Evolutionary conservation across 2,329 filamentous ascomycete species (phyloP).

Genomic region (Claviceps spartinae): DNA sequence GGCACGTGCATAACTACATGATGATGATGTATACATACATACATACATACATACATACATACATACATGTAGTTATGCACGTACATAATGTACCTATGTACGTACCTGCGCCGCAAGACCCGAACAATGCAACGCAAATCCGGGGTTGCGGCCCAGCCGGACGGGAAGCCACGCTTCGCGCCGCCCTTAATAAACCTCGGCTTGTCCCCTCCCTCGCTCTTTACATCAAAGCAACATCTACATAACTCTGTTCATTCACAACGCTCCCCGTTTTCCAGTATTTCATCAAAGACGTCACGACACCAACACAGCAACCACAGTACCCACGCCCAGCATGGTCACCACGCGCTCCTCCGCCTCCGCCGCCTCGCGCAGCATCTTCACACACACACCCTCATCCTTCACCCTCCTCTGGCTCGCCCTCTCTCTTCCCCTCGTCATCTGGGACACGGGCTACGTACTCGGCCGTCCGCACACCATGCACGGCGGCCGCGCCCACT

Average conservation of each 20-base stretch:
- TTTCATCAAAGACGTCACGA: neutral
- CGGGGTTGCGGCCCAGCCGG: no score
- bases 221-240: neutral
- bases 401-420: slow-evolving; percentile 54
- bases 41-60: no score
- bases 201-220: neutral
- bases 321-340: slow-evolving; percentile 17
- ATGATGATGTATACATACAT: no score
- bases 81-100: no score
- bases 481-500: slow-evolving; percentile 60
- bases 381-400: slow-evolving; percentile 30
- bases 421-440: slow-evolving; percentile 62
- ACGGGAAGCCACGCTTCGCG: no score
- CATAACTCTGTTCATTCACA: neutral
- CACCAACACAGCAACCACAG: no score
- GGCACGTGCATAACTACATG: no score
- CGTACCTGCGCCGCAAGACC: no score
- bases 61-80: no score
- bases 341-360: slow-evolving; percentile 22
- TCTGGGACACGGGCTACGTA: slow-evolving; percentile 73
- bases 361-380: slow-evolving; percentile 3
- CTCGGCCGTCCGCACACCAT: slow-evolving; percentile 69
- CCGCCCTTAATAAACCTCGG: no score
- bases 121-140: no score
- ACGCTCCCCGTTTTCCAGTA: neutral